Percentiles rank a stretch among this genome's conserved stretches.
phyloP scores from a whole-genome alignment of 2,329 filamentous ascomycete genomes.

The Pyricularia grisea region DNA sequence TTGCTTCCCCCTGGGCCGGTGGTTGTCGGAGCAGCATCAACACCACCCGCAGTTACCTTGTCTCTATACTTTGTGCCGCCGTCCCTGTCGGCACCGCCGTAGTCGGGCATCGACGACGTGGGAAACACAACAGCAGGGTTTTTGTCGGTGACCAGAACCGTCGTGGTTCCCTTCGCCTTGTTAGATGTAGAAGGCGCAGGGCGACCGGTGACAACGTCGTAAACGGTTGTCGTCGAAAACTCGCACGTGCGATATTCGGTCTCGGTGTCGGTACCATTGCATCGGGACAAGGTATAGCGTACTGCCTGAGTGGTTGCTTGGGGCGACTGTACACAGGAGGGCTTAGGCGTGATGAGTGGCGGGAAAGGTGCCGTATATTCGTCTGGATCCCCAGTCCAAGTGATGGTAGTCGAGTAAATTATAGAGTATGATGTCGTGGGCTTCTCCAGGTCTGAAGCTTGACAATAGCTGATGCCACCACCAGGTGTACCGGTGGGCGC shows the following conservation, averaged over 20 bases:
- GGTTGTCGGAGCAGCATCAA: slow-evolving; percentile 3
- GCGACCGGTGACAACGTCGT: slow-evolving; percentile 1
- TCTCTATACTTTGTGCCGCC: slow-evolving; percentile 9
- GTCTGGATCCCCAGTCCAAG: slow-evolving; percentile 32
- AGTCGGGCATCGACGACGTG: slow-evolving; percentile 27
- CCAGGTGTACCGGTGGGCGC: not conserved
- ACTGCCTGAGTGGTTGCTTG: not conserved
- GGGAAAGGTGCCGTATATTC: slow-evolving; percentile 38
- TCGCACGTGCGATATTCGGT: slow-evolving; percentile 7
- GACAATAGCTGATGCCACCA: slow-evolving; percentile 11
- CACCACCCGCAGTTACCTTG: slow-evolving; percentile 9
- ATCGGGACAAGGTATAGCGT: slow-evolving; percentile 7
- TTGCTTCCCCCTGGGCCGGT: not conserved
- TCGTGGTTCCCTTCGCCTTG: slow-evolving; percentile 10
- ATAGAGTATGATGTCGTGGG: slow-evolving; percentile 28
- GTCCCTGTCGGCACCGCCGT: slow-evolving; percentile 18
- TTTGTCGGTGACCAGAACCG: slow-evolving; percentile 43
- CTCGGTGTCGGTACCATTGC: slow-evolving; percentile 6
- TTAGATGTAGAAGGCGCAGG: slow-evolving; percentile 5
- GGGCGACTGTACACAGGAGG: slow-evolving; percentile 20
- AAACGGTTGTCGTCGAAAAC: slow-evolving; percentile 2
- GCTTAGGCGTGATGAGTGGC: slow-evolving; percentile 26
- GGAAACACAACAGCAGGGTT: slow-evolving; percentile 41
- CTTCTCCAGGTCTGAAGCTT: slow-evolving; percentile 11
- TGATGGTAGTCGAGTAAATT: slow-evolving; percentile 39